Percentiles rank a stretch among this genome's conserved stretches.
These are phyloP conservation scores for Globisporangium iwayamae DNA, from an alignment of 352 stramenopile genomes.

Conservation along the genomic window DNA sequence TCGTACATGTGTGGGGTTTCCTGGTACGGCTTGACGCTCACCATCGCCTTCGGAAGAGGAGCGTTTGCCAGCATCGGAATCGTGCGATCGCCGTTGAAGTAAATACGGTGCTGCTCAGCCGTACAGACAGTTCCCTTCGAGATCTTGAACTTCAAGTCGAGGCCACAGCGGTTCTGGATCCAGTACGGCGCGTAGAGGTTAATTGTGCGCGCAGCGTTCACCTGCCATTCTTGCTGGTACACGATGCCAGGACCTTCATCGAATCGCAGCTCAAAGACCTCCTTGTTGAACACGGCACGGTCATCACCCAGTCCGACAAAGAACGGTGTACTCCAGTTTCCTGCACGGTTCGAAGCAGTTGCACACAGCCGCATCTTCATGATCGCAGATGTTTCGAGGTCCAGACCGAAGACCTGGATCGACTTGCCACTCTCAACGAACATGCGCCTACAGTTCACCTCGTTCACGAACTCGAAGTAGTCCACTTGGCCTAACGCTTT, in stretches of 20 bases:
- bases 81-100: slow-evolving; percentile 59
- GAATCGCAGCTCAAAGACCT: slow-evolving; percentile 63
- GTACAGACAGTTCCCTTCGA: slow-evolving; percentile 53
- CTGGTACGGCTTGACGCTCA: slow-evolving; percentile 68
- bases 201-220: slow-evolving; percentile 52
- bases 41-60: slow-evolving; percentile 54
- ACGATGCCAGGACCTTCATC: slow-evolving; percentile 58
- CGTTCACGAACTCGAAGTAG: slow-evolving; percentile 72
- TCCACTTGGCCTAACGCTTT: slow-evolving; percentile 46
- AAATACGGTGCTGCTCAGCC: slow-evolving; percentile 63
- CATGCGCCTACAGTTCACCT: slow-evolving; percentile 75
- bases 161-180: slow-evolving; percentile 81
- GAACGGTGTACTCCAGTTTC: slow-evolving; percentile 62
- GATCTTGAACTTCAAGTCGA: slow-evolving; percentile 70
- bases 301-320: slow-evolving; percentile 49
- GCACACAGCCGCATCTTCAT: slow-evolving; percentile 78
- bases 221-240: slow-evolving; percentile 66
- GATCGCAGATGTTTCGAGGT: slow-evolving; percentile 60
- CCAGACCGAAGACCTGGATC: slow-evolving; percentile 77
- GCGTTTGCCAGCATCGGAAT: slow-evolving; percentile 66
- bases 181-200: slow-evolving; percentile 76
- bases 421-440: slow-evolving; percentile 77
- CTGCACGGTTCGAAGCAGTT: slow-evolving; percentile 39
- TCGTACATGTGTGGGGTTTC: slow-evolving; percentile 59
- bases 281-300: slow-evolving; percentile 42